Evolutionary conservation across 1,284 basidiomycete genomes (phyloP), one percentile per base, ranked within the genome.

Genomic region (Apiotrichum mycotoxinovorans): DNA sequence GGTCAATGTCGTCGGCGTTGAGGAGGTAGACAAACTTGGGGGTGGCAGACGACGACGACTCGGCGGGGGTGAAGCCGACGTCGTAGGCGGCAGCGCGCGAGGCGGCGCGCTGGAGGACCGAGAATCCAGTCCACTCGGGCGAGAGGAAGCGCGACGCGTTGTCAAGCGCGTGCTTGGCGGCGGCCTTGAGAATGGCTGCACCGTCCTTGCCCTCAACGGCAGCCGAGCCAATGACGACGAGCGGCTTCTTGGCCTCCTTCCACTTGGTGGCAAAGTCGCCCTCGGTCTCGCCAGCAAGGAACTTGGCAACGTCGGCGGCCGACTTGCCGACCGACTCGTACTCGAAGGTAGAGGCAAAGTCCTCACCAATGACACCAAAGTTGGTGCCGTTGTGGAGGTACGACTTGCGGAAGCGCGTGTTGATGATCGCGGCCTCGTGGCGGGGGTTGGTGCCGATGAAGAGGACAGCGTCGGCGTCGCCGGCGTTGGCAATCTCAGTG

Each of bases 1-100:
- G 88, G 70, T 93, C 85, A 57, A 98, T 80, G 73, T 98, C 94
- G 71, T 98, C 96, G 7, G 95, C 93, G 74, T 95, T 95, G 63
- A 98, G 85, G 54, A 99, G 85, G 80, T 97, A 98, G 70, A 99
- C 81, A 79, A 98, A 98, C 80, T 98, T 99, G 64, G 96, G 88
- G 64, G 84, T 87, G 46, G 85, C 84, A 56, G 82, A 74, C 37
- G 90, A 80, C 4, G 92, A 87, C 65, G 85, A 83, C 67, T 87
- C 82, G 25, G 91, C 87, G 1, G 94, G 88, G 23, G 88, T 85
- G 78, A 96, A 98, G 58, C 93, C 94, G 59, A 96, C 83, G 63
- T 98, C 95, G 75, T 95, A 95, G 1, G 94, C 92, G 33, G 92
- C 95, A n/a, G 94, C 82, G 58, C 91, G 87, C 49, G 95, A 98